phyloP scores from a whole-genome alignment of 2,329 filamentous ascomycete genomes.

The Lachnum nothofagi region DNA sequence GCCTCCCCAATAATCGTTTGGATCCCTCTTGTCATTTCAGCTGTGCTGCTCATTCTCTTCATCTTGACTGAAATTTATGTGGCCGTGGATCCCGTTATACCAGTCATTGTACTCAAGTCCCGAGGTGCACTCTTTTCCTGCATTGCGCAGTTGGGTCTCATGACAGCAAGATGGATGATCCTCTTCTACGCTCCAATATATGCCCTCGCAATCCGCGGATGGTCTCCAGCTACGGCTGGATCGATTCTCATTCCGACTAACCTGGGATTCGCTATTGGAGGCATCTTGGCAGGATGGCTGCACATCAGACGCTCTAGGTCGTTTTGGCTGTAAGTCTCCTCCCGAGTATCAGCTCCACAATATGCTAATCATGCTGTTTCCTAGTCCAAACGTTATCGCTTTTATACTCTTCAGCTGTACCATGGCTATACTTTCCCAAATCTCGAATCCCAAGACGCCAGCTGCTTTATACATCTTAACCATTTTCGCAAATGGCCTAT shows the following conservation, averaged over 20 bases:
- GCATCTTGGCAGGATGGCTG: constrained; percentile 66
- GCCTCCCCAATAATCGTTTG: constrained; percentile 57
- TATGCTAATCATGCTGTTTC: no score
- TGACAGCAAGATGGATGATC: constrained; percentile 75
- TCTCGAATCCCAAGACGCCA: constrained; percentile 49
- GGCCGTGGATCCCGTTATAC: constrained; percentile 68
- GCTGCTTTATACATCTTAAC: constrained; percentile 51
- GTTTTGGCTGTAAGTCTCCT: constrained; percentile 54
- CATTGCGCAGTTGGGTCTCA: constrained; percentile 67
- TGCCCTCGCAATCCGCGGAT: constrained; percentile 68
- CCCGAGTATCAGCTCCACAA: constrained; percentile 1
- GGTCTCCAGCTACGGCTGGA: constrained; percentile 65
- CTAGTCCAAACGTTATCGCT: constrained; percentile 51
- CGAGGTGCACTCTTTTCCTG: constrained; percentile 69
- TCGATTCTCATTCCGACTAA: constrained; percentile 78
- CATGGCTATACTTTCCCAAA: constrained; percentile 51
- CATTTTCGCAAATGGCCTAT: constrained; percentile 66
- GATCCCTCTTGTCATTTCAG: constrained; percentile 56
- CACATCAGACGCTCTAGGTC: constrained; percentile 69
- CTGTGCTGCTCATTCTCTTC: constrained; percentile 48
- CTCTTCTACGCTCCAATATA: constrained; percentile 79
- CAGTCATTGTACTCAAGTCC: constrained; percentile 63
- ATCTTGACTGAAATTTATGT: constrained; percentile 58
- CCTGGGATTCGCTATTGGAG: constrained; percentile 69
- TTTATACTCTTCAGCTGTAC: constrained; percentile 58